Conservation (phyloP, 2,329 filamentous ascomycete genomes). For the Cordyceps cateniannulata region DNA sequence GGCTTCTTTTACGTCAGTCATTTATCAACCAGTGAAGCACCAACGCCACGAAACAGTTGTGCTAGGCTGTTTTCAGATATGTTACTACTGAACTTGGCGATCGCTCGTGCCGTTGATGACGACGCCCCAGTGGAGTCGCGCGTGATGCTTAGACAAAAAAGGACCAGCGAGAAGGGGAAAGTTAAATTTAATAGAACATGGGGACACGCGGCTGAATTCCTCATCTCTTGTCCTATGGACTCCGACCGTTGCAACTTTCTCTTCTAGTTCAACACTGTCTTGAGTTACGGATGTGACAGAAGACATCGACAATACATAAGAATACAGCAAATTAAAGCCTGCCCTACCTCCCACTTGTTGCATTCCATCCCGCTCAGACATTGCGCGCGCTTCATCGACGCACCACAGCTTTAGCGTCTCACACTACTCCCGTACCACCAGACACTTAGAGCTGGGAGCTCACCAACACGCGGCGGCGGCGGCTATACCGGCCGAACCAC, state of each 20-base stretch:
- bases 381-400: too few relatives aligned
- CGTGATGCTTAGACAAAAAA: neutral
- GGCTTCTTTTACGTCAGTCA: neutral
- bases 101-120: neutral
- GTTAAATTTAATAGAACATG: neutral
- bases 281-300: neutral
- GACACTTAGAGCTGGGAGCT: too few relatives aligned
- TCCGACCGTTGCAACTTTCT: neutral
- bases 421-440: too few relatives aligned
- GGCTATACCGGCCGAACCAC: too few relatives aligned
- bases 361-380: neutral
- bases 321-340: neutral
- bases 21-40: neutral
- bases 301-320: neutral
- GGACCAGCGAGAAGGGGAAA: neutral
- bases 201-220: neutral
- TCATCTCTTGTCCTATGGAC: neutral
- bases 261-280: neutral
- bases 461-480: too few relatives aligned
- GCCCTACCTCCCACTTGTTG: neutral
- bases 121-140: constrained; percentile 3
- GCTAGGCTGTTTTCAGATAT: neutral
- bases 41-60: neutral
- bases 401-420: too few relatives aligned
- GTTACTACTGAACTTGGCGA: neutral